phyloP scores from a whole-genome alignment of 2,329 filamentous ascomycete genomes.

The Ascochyta koolunga region DNA sequence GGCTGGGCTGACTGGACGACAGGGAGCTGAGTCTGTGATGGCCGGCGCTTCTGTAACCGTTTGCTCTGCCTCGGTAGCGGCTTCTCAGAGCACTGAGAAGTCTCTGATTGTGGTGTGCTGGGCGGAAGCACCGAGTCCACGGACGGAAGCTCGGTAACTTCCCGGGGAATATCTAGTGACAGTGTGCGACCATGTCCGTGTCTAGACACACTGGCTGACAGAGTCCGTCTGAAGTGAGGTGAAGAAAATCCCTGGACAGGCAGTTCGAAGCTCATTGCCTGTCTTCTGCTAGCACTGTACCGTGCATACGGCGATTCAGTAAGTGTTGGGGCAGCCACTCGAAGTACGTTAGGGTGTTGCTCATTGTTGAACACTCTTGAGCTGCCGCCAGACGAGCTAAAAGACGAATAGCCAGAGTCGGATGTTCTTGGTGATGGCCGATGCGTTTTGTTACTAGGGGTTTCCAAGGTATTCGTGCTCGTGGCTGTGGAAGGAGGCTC shows the following conservation, averaged over 20 bases:
- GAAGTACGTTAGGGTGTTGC: slow-evolving; percentile 6
- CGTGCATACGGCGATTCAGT: neutral
- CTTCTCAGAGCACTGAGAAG: slow-evolving; percentile 30
- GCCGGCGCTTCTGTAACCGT: slow-evolving; percentile 41
- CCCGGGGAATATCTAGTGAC: slow-evolving; percentile 18
- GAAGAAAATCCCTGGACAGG: neutral
- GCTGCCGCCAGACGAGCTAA: slow-evolving; percentile 10
- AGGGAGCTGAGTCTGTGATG: slow-evolving; percentile 34
- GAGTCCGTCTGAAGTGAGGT: slow-evolving; percentile 1
- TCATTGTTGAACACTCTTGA: neutral
- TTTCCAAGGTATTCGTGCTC: slow-evolving; percentile 4
- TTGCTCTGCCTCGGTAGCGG: slow-evolving; percentile 25
- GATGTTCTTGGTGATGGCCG: slow-evolving; percentile 38
- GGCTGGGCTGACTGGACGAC: slow-evolving; percentile 41
- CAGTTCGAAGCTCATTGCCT: slow-evolving; percentile 5
- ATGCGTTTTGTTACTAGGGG: slow-evolving; percentile 6
- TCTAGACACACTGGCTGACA: slow-evolving; percentile 4
- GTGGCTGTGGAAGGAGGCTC: slow-evolving; percentile 17
- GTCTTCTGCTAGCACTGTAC: slow-evolving; percentile 15
- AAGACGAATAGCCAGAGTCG: slow-evolving; percentile 51
- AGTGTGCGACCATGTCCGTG: slow-evolving; percentile 10
- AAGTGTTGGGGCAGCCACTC: neutral
- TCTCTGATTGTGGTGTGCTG: slow-evolving; percentile 23
- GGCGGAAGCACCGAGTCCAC: slow-evolving; percentile 7
- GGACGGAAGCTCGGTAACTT: slow-evolving; percentile 10